Base-by-base conservation (phyloP, 2,329 filamentous ascomycete genomes). In the Cercospora citrullina region DNA sequence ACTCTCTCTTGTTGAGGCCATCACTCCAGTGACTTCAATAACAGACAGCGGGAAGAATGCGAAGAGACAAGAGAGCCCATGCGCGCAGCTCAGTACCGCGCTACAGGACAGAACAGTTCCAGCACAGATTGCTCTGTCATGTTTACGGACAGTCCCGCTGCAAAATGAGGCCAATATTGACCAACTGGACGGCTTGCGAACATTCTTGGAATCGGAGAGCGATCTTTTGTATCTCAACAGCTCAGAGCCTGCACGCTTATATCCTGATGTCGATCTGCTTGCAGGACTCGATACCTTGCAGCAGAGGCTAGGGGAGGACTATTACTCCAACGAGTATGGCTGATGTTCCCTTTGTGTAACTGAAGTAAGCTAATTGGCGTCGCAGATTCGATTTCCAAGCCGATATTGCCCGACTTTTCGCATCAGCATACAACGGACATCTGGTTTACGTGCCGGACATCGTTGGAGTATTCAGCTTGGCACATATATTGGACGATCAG, bases 391-490 rank as follows among this genome's bases (percentile, higher is more conserved):
- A 81, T 3, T 80, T 82, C 31, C 79, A 82, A 68, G 63, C 75
- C 58, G 75, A 77, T 31, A 72, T 82, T 62, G 75, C 73, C 65
- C 72, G 70, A 18, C 72, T 81, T 0, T 75, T 81, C 61, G 73
- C 72, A 18, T 72, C 74, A 12, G 80, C 78, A 3, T 79, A 81
- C 65, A 80, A 82, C 69, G 80, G 80, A n/a, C 80, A 82, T 69
- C 77, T 81, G 18, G 70, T 71, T 6, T 81, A 77, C 69, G 72
- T 76, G 14, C 75, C 79, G 0, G 79, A 80, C 60, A 79, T 81
- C 51, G 71, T 78, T 21, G 75, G 73, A 1, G 76, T 77, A 6
- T 80, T 81, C 72, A 74, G 76, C n/a, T 80, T 81, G 61, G 0
- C 77, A 74, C 4, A 71, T 21, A 6, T 61, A n/a, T 14, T 48